These are phyloP conservation scores for Solanum hybrid DNA, from an alignment of 305 asterid genomes.

Conservation along the genomic window DNA sequence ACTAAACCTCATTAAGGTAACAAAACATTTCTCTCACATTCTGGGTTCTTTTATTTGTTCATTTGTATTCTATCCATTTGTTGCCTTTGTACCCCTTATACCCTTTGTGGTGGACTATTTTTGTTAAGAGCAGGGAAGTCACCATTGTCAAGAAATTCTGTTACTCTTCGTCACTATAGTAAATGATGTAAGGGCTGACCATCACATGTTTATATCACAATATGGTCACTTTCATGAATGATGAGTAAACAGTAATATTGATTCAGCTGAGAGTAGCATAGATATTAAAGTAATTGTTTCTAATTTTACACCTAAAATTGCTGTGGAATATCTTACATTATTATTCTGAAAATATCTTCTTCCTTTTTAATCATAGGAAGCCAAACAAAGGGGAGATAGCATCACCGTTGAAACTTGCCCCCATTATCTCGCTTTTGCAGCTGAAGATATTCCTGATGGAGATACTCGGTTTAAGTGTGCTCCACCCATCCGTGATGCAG, in stretches of 20 bases:
- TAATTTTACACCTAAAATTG: not conserved
- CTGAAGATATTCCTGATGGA: slow-evolving; percentile 87
- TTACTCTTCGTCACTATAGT: not conserved
- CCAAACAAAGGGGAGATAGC: slow-evolving; percentile 77
- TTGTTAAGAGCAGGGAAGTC: not conserved
- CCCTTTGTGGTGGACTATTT: not conserved
- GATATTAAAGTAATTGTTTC: not conserved
- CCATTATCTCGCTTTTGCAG: slow-evolving; percentile 92
- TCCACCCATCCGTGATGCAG: slow-evolving; percentile 94
- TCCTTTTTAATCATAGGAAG: slow-evolving; percentile 40
- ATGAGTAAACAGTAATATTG: not conserved
- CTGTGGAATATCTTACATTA: not conserved
- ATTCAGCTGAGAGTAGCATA: not conserved
- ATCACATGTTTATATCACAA: not conserved
- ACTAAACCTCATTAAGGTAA: slow-evolving; percentile 69
- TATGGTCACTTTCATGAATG: not conserved
- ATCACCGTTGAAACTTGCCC: slow-evolving; percentile 94
- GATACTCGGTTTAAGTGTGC: slow-evolving; percentile 96
- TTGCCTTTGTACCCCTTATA: not conserved
- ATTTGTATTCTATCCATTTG: not conserved
- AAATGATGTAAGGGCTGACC: not conserved
- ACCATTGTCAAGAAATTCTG: not conserved
- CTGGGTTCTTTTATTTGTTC: not conserved
- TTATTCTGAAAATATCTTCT: not conserved
- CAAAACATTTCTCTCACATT: not conserved